phyloP scores from a whole-genome alignment of 2,329 filamentous ascomycete species.

The Periconia macrospinosa region DNA sequence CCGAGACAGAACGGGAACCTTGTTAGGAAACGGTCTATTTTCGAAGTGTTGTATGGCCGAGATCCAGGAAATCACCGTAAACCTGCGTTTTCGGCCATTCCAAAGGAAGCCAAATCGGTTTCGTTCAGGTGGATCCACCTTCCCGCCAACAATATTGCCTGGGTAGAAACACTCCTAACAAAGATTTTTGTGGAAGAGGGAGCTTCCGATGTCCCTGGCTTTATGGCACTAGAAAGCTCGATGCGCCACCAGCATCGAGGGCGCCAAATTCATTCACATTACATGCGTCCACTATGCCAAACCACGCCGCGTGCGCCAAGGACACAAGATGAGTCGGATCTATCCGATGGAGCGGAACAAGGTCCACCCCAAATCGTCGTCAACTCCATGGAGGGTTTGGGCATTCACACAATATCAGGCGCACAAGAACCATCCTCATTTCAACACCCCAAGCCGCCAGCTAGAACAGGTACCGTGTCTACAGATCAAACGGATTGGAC shows the following conservation, averaged over 20 bases:
- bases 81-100: conserved; percentile 40
- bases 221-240: conserved; percentile 63
- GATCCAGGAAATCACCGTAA: conserved; percentile 37
- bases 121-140: conserved; percentile 51
- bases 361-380: conserved; percentile 33
- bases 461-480: conserved; percentile 32
- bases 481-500: conserved; percentile 39
- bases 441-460: conserved; percentile 24
- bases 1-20: conserved; percentile 40
- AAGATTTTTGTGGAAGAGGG: conserved; percentile 67
- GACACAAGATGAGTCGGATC: conserved; percentile 34
- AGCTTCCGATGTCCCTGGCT: conserved; percentile 63
- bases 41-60: conserved; percentile 39
- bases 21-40: conserved; percentile 35
- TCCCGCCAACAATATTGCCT: conserved; percentile 57
- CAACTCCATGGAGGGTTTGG: conserved; percentile 21
- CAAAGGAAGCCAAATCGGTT: conserved; percentile 45
- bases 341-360: conserved; percentile 35
- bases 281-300: conserved; percentile 63
- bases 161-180: conserved; percentile 65
- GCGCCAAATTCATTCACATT: conserved; percentile 60
- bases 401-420: conserved; percentile 23
- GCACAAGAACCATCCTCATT: conserved; percentile 20
- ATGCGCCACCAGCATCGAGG: conserved; percentile 66
- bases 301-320: conserved; percentile 44